Evolutionary conservation across 1,284 basidiomycete species (phyloP).

Genomic region (Leccinum solheimii): DNA sequence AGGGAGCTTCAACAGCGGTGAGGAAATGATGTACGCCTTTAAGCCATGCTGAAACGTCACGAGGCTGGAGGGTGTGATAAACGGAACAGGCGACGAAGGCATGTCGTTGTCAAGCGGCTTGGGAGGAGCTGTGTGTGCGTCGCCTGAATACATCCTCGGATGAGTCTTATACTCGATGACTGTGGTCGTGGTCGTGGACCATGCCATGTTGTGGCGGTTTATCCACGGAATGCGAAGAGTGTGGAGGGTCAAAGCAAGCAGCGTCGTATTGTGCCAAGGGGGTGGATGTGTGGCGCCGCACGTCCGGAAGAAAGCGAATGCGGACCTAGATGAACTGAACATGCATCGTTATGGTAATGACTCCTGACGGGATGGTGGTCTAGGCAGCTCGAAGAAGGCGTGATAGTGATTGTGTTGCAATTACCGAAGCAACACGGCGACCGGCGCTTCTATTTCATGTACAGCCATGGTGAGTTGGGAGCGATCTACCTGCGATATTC

Average conservation of each 20-base stretch:
- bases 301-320: conserved; percentile 12
- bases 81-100: conserved; percentile 29
- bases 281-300: conserved; percentile 11
- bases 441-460: conserved; percentile 27
- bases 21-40: conserved; percentile 31
- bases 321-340: conserved; percentile 11
- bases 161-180: conserved; percentile 23
- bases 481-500: conserved; percentile 17
- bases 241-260: conserved; percentile 10
- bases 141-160: conserved; percentile 1
- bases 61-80: conserved; percentile 29
- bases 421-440: conserved; percentile 30
- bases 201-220: conserved; percentile 23
- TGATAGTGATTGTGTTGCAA: conserved; percentile 24
- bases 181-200: conserved; percentile 3
- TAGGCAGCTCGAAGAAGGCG: conserved; percentile 20
- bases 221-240: conserved; percentile 19
- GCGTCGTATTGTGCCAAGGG: conserved; percentile 22
- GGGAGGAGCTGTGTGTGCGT: conserved; percentile 20
- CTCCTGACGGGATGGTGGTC: conserved; percentile 13
- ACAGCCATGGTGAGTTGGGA: conserved; percentile 24
- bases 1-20: conserved; percentile 26
- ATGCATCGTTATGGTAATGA: conserved; percentile 17
- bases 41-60: conserved; percentile 32
- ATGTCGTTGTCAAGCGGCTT: conserved; percentile 21